These are phyloP conservation scores for Rutstroemia sydowiana DNA, from an alignment of 2,329 filamentous ascomycete species.

Conservation along the genomic window DNA sequence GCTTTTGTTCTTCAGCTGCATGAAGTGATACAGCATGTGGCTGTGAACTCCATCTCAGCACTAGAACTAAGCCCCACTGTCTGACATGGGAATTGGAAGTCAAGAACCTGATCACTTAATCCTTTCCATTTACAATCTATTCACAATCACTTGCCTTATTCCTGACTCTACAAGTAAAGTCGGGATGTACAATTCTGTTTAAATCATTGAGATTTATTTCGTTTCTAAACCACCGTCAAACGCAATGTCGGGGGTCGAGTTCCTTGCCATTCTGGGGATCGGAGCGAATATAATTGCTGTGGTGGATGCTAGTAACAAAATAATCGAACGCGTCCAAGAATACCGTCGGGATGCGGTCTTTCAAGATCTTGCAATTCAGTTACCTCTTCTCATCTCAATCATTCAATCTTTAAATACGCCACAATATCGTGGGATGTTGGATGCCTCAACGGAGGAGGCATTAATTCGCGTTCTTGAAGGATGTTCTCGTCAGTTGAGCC, in stretches of 20 bases:
- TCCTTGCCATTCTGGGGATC: background rate
- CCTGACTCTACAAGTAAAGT: too few species aligned
- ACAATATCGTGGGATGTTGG: background rate
- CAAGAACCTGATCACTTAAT: too few species aligned
- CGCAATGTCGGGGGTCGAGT: constrained; percentile 5
- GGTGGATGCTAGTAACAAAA: constrained; percentile 3
- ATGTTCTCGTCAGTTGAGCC: constrained; percentile 1
- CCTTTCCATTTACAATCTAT: too few species aligned
- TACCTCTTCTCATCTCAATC: background rate
- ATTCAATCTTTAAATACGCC: background rate
- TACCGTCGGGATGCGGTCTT: constrained; percentile 1
- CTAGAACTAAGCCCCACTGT: too few species aligned
- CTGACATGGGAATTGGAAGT: too few species aligned
- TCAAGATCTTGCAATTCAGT: background rate
- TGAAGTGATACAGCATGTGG: too few species aligned
- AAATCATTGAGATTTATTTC: too few species aligned
- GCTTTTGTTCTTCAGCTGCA: too few species aligned
- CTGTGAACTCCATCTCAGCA: too few species aligned
- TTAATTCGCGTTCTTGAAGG: constrained; percentile 6
- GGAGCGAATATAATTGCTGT: constrained; percentile 5
- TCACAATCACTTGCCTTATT: too few species aligned
- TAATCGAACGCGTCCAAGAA: background rate
- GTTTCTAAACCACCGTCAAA: background rate
- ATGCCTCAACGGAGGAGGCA: background rate
- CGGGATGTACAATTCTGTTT: too few species aligned